Evolutionary conservation across 2,329 filamentous ascomycete species (phyloP).

Genomic region (Clonostachys byssicola): DNA sequence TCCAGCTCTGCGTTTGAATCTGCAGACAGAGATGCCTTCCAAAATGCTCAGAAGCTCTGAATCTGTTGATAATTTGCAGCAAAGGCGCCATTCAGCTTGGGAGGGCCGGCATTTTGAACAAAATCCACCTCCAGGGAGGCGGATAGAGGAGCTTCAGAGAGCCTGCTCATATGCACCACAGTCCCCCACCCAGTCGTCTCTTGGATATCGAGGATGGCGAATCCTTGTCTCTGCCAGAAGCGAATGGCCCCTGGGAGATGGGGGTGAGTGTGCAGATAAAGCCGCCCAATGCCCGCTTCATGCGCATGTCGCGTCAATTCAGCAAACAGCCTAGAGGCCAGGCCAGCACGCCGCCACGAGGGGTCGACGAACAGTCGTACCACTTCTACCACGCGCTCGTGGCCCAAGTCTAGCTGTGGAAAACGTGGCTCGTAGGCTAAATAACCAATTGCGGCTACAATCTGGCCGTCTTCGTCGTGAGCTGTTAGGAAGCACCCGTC

Average conservation of each 20-base stretch:
- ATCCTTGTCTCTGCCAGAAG: conserved; percentile 17
- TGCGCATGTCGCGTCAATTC: conserved; percentile 8
- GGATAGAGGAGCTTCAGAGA: no score
- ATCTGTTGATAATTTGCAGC: no score
- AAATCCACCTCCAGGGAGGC: no score
- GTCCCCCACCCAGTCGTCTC: conserved; percentile 16
- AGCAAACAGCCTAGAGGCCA: conserved; percentile 14
- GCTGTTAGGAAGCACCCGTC: conserved; percentile 14
- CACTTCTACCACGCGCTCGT: conserved; percentile 13
- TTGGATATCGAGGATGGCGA: conserved; percentile 9
- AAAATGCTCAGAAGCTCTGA: no score
- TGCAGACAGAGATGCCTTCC: no score
- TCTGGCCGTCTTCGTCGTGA: not conserved
- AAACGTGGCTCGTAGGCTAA: conserved; percentile 16
- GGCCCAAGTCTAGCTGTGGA: conserved; percentile 8
- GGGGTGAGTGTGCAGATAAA: conserved; percentile 20
- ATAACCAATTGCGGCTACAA: conserved; percentile 17
- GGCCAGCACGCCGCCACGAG: conserved; percentile 13
- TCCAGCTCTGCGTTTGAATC: no score
- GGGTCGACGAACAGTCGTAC: conserved; percentile 16
- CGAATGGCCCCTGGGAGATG: conserved; percentile 13
- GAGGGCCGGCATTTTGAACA: no score
- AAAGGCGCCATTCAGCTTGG: no score
- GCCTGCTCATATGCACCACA: no score
- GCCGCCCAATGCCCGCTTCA: conserved; percentile 6